Evolutionary conservation across 768 basidiomycete genomes (phyloP), one percentile per base, ranked within the genome.

Genomic region (Austroboletus festivus): DNA sequence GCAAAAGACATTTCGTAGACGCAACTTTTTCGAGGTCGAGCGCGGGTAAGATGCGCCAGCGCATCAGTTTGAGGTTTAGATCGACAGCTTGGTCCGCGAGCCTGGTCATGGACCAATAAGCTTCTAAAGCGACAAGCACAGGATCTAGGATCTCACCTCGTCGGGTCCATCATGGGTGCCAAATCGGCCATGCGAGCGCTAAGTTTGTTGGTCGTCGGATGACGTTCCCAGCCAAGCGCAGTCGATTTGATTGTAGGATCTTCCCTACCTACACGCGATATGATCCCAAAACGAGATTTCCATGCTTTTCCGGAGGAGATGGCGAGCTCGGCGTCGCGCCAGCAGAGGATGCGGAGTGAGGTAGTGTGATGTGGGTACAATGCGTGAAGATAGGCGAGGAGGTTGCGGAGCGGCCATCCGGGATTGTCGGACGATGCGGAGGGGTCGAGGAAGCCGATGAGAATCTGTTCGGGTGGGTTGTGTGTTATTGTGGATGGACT

Each of bases 11-110:
- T 50, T 72, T 79, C 3, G 93, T 91, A 0, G 67, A 61, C 2
- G 90, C 83, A 19, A 99, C 79, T 68, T 85, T 90, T 45, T 96
- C 94, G 12, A 98, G 77, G 54, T 98, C 80, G 42, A 99, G 81
- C 1, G 79, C 71, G 13, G 96, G 96, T 18, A 98, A 73, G 55
- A 98, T 93, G 18, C 95, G 80, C 95, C 95, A 98, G 18, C 92
- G 81, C 95, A 99, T 98, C 35, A 99, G 78, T 64, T 97, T 97
- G 41, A 98, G 74, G 63, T 98, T 99, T 34, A 99, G 74, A 68
- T 97, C 93, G n/a, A 98, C 93, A 0, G 96, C 96, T 68, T 99
- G 95, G 54, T 90, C 84, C 1, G 95, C 94, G 5, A 98, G 79
- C 56, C 93, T 93, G 54, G 18, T 18, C 3, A 18, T 33, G 43